Percentiles rank a stretch among this genome's conserved stretches.
Conservation (phyloP, 2,329 filamentous ascomycete species). For the Claviceps sp. region DNA sequence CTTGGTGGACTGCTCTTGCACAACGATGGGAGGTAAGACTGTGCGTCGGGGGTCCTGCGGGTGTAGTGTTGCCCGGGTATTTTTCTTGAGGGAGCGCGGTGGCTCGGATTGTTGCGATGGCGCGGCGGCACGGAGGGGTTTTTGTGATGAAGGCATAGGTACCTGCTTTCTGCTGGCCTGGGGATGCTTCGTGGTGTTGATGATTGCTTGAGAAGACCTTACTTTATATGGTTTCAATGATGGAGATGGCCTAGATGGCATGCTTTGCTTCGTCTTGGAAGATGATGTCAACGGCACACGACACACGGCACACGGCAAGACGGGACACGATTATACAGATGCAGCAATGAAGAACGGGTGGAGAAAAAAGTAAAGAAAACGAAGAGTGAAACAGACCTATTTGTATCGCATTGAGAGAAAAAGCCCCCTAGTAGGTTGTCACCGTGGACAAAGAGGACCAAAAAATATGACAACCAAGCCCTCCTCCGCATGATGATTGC, state of each 20-base stretch:
- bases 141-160: too few species aligned
- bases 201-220: background rate
- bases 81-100: background rate
- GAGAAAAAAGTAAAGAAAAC: background rate
- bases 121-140: background rate
- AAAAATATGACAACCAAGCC: background rate
- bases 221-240: background rate
- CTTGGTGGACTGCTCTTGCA: background rate
- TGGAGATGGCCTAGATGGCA: background rate
- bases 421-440: background rate
- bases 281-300: background rate
- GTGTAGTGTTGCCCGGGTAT: background rate
- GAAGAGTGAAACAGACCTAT: background rate
- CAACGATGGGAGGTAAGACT: background rate
- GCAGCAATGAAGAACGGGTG: background rate
- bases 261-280: background rate
- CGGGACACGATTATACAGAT: background rate
- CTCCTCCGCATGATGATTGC: too few species aligned
- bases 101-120: background rate
- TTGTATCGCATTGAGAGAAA: background rate
- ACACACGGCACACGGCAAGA: background rate
- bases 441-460: background rate
- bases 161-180: too few species aligned
- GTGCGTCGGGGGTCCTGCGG: background rate
- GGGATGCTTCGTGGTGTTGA: background rate